Conservation (phyloP, 805 yeast genomes). For the Yamadazyma takamatsuzukensis region DNA sequence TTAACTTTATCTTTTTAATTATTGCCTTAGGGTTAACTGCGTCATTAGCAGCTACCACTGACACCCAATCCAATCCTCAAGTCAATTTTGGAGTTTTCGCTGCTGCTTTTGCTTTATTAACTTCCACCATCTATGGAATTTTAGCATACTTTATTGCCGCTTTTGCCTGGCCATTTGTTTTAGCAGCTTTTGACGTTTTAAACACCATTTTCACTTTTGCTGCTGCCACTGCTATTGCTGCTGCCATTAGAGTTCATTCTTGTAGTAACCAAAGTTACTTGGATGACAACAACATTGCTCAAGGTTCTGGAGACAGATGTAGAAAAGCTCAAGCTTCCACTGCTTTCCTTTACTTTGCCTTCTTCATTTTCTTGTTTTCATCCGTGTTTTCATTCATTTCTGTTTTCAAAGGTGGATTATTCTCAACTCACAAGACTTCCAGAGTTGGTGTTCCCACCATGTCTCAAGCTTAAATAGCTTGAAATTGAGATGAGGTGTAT, state of each 20-base stretch:
- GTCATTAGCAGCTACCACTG: slow-evolving; percentile 70
- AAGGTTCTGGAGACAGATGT: slow-evolving; percentile 82
- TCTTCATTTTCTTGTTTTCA: slow-evolving; percentile 69
- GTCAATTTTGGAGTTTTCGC: slow-evolving; percentile 88
- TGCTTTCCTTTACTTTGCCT: slow-evolving; percentile 82
- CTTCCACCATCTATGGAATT: slow-evolving; percentile 76
- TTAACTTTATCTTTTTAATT: slow-evolving; percentile 72
- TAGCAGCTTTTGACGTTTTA: slow-evolving; percentile 76
- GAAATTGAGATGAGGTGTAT: too few relatives aligned
- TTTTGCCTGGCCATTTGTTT: slow-evolving; percentile 83
- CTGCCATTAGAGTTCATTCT: slow-evolving; percentile 80
- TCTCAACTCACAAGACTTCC: slow-evolving; percentile 44
- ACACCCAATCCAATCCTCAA: slow-evolving; percentile 58
- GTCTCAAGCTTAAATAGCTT: slow-evolving; percentile 87
- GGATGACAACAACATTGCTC: slow-evolving; percentile 61
- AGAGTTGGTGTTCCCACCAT: slow-evolving; percentile 87
- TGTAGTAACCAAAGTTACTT: slow-evolving; percentile 70
- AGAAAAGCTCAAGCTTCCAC: slow-evolving; percentile 87
- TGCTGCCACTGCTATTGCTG: slow-evolving; percentile 93
- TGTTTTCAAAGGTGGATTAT: slow-evolving; percentile 50
- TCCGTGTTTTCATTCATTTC: slow-evolving; percentile 56
- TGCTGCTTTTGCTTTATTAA: slow-evolving; percentile 78
- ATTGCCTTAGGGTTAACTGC: slow-evolving; percentile 85
- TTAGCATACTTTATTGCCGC: slow-evolving; percentile 72
- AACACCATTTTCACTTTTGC: slow-evolving; percentile 90